Evolutionary conservation across 495 filamentous ascomycete species (phyloP).

Genomic region (Hamigera avellanea): DNA sequence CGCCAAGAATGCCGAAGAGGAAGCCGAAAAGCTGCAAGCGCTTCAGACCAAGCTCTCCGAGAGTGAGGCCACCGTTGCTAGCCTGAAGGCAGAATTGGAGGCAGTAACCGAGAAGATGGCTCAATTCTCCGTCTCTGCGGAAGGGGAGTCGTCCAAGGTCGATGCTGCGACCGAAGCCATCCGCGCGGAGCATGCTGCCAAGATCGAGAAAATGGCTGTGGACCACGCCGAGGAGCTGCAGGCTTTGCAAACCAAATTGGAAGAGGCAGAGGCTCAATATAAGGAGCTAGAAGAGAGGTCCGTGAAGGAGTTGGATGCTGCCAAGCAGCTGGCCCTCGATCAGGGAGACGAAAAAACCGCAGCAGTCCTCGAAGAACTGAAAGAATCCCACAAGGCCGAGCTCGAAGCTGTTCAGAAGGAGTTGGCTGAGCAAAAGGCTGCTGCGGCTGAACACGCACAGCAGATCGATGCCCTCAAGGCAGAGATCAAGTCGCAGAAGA

Average conservation of each 20-base stretch:
- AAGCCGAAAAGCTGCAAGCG: slow-evolving; percentile 26
- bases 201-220: slow-evolving; percentile 24
- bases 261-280: slow-evolving; percentile 27
- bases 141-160: slow-evolving; percentile 12
- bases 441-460: slow-evolving; percentile 23
- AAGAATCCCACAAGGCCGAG: slow-evolving; percentile 26
- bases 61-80: slow-evolving; percentile 29
- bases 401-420: slow-evolving; percentile 27
- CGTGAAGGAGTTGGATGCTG: slow-evolving; percentile 29
- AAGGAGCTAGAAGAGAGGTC: slow-evolving; percentile 31
- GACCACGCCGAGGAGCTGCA: slow-evolving; percentile 27
- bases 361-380: slow-evolving; percentile 26
- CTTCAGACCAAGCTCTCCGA: slow-evolving; percentile 32
- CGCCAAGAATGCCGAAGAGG: slow-evolving; percentile 15
- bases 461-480: slow-evolving; percentile 28
- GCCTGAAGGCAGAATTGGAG: slow-evolving; percentile 28
- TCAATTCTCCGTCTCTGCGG: slow-evolving; percentile 20
- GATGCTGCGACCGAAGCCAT: slow-evolving; percentile 17
- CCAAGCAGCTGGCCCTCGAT: slow-evolving; percentile 22
- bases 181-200: slow-evolving; percentile 25
- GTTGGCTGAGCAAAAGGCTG: slow-evolving; percentile 23
- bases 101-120: slow-evolving; percentile 27
- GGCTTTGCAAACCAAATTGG: slow-evolving; percentile 23
- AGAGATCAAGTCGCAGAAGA: slow-evolving; percentile 26
- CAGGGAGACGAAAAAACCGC: slow-evolving; percentile 25